Percentiles rank a stretch among this genome's conserved stretches.
Evolutionary conservation across 2,329 filamentous ascomycete species (phyloP).

Genomic region (Cordyceps farinosa): DNA sequence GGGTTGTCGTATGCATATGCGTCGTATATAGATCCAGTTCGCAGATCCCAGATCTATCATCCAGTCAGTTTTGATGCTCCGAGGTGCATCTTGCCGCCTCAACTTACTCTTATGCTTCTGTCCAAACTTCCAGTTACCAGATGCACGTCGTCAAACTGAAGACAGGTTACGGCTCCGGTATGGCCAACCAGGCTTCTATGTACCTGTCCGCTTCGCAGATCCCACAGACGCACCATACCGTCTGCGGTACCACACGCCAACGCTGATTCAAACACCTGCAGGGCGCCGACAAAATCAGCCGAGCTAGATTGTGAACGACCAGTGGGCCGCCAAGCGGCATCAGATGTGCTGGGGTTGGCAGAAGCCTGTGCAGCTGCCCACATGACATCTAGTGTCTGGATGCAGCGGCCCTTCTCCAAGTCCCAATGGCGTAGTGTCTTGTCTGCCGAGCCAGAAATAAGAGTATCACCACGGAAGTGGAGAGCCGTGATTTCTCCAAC

Average conservation of each 20-base stretch:
- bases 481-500: constrained; percentile 92
- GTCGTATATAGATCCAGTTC: constrained; percentile 91
- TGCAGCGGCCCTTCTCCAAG: constrained; percentile 91
- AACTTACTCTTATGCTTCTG: constrained; percentile 84
- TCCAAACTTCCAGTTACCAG: constrained; percentile 90
- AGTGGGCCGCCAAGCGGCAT: constrained; percentile 69
- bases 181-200: constrained; percentile 93
- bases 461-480: constrained; percentile 81
- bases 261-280: constrained; percentile 95
- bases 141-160: constrained; percentile 96
- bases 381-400: constrained; percentile 95
- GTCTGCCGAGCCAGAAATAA: constrained; percentile 94
- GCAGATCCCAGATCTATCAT: constrained; percentile 91
- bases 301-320: constrained; percentile 58
- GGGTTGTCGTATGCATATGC: constrained; percentile 93
- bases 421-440: constrained; percentile 99
- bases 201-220: constrained; percentile 94
- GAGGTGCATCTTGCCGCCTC: background rate
- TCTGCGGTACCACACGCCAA: constrained; percentile 95
- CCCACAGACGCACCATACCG: constrained; percentile 95
- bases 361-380: constrained; percentile 94
- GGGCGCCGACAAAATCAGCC: constrained; percentile 88
- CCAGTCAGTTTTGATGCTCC: background rate
- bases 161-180: constrained; percentile 86
- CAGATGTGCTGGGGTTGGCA: constrained; percentile 59